Evolutionary conservation across 1,284 basidiomycete species (phyloP).

Genomic region (Inonotus obliquus): DNA sequence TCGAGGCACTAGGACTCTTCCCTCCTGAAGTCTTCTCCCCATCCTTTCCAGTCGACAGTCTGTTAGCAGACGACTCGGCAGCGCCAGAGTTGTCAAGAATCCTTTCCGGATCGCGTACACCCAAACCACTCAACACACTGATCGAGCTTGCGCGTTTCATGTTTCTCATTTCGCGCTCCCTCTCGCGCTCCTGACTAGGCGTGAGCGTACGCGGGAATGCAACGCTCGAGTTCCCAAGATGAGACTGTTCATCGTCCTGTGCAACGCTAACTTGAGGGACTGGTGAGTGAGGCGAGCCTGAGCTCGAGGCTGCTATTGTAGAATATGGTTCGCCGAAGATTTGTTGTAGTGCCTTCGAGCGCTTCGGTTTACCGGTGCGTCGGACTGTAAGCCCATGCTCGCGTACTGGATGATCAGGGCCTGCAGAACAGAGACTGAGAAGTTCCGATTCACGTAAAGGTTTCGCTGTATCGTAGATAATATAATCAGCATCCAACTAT

Average conservation of each 20-base stretch:
- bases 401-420: constrained; percentile 76
- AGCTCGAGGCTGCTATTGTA: constrained; percentile 26
- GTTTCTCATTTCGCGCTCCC: constrained; percentile 45
- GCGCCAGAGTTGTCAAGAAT: constrained; percentile 42
- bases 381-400: constrained; percentile 82
- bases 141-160: constrained; percentile 92
- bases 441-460: constrained; percentile 83
- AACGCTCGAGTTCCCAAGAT: constrained; percentile 24
- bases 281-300: constrained; percentile 29
- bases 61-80: constrained; percentile 29
- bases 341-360: constrained; percentile 44
- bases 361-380: constrained; percentile 36
- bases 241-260: constrained; percentile 33
- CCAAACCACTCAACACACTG: constrained; percentile 90
- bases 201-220: constrained; percentile 19
- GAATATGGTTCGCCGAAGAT: constrained; percentile 54
- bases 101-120: constrained; percentile 69
- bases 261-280: constrained; percentile 23
- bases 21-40: constrained; percentile 25
- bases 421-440: constrained; percentile 79
- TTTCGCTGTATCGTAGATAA: constrained; percentile 40
- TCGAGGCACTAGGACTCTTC: constrained; percentile 40
- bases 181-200: constrained; percentile 18
- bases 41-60: constrained; percentile 7
- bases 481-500: constrained; percentile 14